Evolutionary conservation across 257 asterid species (phyloP).

Genomic region (Hygrophila difformis): DNA sequence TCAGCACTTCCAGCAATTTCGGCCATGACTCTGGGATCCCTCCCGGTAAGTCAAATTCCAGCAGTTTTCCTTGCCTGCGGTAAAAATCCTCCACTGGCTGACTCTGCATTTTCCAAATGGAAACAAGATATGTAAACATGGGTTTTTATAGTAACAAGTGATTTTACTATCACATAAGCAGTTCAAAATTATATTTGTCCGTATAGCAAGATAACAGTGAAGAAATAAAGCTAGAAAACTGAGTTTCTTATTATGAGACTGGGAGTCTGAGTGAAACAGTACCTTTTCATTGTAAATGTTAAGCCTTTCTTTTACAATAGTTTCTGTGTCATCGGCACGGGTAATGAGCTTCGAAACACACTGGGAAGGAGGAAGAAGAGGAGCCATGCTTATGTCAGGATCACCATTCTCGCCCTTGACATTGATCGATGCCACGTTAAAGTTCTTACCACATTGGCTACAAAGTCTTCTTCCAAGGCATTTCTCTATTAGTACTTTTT

Average conservation of each 20-base stretch:
- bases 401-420: conserved; percentile 79
- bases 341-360: conserved; percentile 79
- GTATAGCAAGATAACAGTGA: not conserved
- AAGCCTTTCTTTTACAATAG: conserved; percentile 77
- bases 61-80: conserved; percentile 54
- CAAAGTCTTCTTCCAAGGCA: conserved; percentile 95
- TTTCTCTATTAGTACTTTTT: conserved; percentile 72
- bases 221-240: not conserved
- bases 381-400: conserved; percentile 84
- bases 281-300: conserved; percentile 79
- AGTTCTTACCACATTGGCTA: conserved; percentile 85
- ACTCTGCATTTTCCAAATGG: conserved; percentile 44
- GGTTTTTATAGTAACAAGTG: not conserved
- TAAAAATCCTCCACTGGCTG: conserved; percentile 86
- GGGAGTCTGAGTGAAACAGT: conserved; percentile 6
- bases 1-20: conserved; percentile 72
- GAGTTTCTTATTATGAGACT: not conserved
- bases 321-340: conserved; percentile 91
- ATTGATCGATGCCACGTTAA: conserved; percentile 76
- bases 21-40: conserved; percentile 95
- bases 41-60: conserved; percentile 83
- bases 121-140: too few relatives aligned
- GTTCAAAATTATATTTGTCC: too few relatives aligned
- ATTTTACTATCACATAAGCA: too few relatives aligned
- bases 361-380: conserved; percentile 75